phyloP scores from a whole-genome alignment of 352 stramenopile species.

The Globisporangium uncinulatum region DNA sequence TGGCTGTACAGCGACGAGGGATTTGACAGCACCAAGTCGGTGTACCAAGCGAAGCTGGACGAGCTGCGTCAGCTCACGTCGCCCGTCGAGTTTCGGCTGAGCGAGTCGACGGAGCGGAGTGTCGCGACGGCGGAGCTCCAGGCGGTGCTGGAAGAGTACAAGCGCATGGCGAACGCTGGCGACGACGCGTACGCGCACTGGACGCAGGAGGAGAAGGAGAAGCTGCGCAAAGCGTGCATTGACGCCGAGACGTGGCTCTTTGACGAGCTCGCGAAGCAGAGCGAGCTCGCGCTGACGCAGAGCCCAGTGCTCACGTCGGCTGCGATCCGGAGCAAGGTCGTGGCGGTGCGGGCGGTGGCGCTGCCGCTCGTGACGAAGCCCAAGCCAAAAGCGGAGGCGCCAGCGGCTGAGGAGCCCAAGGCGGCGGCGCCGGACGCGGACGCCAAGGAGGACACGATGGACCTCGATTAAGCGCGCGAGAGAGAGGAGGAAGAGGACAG shows the following conservation, averaged over 20 bases:
- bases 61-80: slow-evolving; percentile 91
- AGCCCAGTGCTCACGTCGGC: slow-evolving; percentile 90
- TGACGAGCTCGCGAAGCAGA: slow-evolving; percentile 95
- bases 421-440: slow-evolving; percentile 23
- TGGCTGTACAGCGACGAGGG: slow-evolving; percentile 99
- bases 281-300: slow-evolving; percentile 69
- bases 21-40: slow-evolving; percentile 97
- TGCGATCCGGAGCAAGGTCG: slow-evolving; percentile 88
- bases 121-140: slow-evolving; percentile 89
- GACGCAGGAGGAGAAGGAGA: slow-evolving; percentile 93
- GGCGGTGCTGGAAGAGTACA: slow-evolving; percentile 93
- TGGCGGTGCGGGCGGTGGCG: slow-evolving; percentile 85
- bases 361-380: slow-evolving; percentile 97
- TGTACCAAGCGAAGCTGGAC: slow-evolving; percentile 94
- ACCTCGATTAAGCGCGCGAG: slow-evolving; percentile 59
- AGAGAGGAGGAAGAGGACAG: not conserved
- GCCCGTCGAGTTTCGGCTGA: slow-evolving; percentile 91
- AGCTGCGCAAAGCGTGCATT: slow-evolving; percentile 87
- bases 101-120: slow-evolving; percentile 88
- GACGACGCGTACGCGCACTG: slow-evolving; percentile 95
- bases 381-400: slow-evolving; percentile 86
- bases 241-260: slow-evolving; percentile 94
- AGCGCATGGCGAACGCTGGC: slow-evolving; percentile 92
- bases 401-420: slow-evolving; percentile 27
- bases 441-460: slow-evolving; percentile 77